A percentile compares a stretch with the other conserved stretches of the same genome.
Evolutionary conservation across 1,139 yeast species (phyloP).

Genomic region (Debaryomyces fabryi): DNA sequence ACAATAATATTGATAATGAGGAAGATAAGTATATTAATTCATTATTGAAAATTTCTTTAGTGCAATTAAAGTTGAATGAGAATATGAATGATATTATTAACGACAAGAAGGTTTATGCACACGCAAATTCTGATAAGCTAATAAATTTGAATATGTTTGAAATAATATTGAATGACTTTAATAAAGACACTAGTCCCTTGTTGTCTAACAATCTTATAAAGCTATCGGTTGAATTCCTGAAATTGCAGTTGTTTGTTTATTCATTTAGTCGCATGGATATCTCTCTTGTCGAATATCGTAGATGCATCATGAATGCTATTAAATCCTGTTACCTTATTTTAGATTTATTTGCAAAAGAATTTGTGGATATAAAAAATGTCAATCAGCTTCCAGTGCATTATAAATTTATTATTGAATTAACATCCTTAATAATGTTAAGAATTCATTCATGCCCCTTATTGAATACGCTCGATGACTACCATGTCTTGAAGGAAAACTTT

Average conservation of each 20-base stretch:
- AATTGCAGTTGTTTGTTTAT: slow-evolving; percentile 43
- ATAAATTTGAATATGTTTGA: slow-evolving; percentile 50
- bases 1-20: slow-evolving; percentile 12
- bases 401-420: slow-evolving; percentile 42
- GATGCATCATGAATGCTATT: slow-evolving; percentile 32
- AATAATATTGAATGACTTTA: slow-evolving; percentile 38
- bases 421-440: slow-evolving; percentile 35
- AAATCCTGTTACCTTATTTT: slow-evolving; percentile 34
- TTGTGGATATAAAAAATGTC: slow-evolving; percentile 25
- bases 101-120: slow-evolving; percentile 21
- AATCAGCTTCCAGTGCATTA: slow-evolving; percentile 46
- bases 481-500: slow-evolving; percentile 32
- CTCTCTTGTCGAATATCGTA: slow-evolving; percentile 32
- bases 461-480: slow-evolving; percentile 32
- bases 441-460: slow-evolving; percentile 43
- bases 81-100: slow-evolving; percentile 36
- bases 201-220: slow-evolving; percentile 30
- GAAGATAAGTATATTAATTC: slow-evolving; percentile 44
- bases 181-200: slow-evolving; percentile 19
- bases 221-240: slow-evolving; percentile 42
- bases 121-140: slow-evolving; percentile 29
- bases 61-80: slow-evolving; percentile 47
- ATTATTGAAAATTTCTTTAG: slow-evolving; percentile 41
- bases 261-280: slow-evolving; percentile 37
- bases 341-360: slow-evolving; percentile 25